phyloP scores from a whole-genome alignment of 2,329 filamentous ascomycete genomes.

The Cytospora piceae region DNA sequence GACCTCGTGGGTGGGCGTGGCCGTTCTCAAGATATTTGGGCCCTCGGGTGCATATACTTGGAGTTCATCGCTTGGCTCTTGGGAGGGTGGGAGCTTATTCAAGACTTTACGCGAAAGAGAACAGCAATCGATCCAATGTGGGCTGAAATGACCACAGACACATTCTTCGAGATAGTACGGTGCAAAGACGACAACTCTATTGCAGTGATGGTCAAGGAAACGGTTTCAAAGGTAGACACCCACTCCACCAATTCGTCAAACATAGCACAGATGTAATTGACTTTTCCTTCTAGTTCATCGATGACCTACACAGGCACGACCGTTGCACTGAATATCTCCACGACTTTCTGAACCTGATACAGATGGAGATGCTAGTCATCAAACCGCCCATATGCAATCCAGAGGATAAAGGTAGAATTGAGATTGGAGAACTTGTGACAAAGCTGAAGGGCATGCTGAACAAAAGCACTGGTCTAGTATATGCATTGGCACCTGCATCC shows the following conservation, averaged over 20 bases:
- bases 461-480: not conserved
- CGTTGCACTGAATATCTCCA: slow-evolving; percentile 7
- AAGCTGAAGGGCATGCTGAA: not conserved
- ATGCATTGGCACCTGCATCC: not conserved
- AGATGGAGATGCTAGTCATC: slow-evolving; percentile 1
- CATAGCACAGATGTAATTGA: not conserved
- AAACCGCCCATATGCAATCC: not conserved
- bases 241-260: accelerated
- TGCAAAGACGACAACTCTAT: not conserved
- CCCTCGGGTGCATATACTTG: slow-evolving; percentile 2
- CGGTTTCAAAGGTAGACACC: not conserved
- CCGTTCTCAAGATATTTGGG: slow-evolving; percentile 17
- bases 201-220: not conserved
- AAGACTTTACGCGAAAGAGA: not conserved
- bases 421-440: not conserved
- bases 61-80: slow-evolving; percentile 19
- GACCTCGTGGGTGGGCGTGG: not conserved
- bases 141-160: slow-evolving; percentile 7
- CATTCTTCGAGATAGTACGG: slow-evolving; percentile 3
- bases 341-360: slow-evolving; percentile 6
- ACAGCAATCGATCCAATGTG: not conserved
- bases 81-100: not conserved
- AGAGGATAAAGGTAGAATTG: not conserved
- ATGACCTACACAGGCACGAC: not conserved
- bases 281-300: not conserved